Evolutionary conservation across 306 rosid species (phyloP).

Genomic region (Vigna nakashimae): DNA sequence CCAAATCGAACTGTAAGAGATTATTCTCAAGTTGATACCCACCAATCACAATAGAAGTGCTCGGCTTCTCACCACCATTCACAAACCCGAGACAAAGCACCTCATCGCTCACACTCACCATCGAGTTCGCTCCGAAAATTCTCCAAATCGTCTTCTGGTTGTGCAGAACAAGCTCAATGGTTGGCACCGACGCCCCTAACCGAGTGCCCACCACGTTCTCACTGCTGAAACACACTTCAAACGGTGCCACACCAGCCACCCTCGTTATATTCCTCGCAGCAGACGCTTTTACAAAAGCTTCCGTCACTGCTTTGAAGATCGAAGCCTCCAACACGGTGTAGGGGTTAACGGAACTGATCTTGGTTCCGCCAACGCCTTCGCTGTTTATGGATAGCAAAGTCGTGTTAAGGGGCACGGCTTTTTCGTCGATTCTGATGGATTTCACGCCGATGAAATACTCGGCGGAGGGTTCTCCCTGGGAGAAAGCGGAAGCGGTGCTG

Average conservation of each 20-base stretch:
- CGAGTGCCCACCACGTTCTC: slow-evolving; percentile 38
- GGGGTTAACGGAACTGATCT: slow-evolving; percentile 71
- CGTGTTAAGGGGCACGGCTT: slow-evolving; percentile 45
- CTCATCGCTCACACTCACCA: slow-evolving; percentile 43
- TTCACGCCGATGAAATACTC: slow-evolving; percentile 69
- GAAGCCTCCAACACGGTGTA: slow-evolving; percentile 68
- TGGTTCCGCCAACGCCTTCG: slow-evolving; percentile 72
- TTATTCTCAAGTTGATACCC: slow-evolving; percentile 56
- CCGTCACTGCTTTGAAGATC: slow-evolving; percentile 58
- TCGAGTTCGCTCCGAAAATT: slow-evolving; percentile 52
- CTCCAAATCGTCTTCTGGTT: slow-evolving; percentile 43
- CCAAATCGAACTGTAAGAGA: slow-evolving; percentile 58
- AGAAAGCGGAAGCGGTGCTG: slow-evolving; percentile 62
- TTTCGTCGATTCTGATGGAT: slow-evolving; percentile 50
- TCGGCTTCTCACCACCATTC: slow-evolving; percentile 47
- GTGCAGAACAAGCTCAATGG: slow-evolving; percentile 47
- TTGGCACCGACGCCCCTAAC: slow-evolving; percentile 52
- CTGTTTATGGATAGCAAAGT: slow-evolving; percentile 51
- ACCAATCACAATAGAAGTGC: slow-evolving; percentile 55
- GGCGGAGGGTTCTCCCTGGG: slow-evolving; percentile 54
- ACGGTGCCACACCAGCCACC: slow-evolving; percentile 47
- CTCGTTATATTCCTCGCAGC: slow-evolving; percentile 54
- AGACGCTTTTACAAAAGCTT: slow-evolving; percentile 48
- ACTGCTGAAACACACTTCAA: slow-evolving; percentile 57
- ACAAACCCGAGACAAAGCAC: slow-evolving; percentile 52